These are phyloP conservation scores for Bacterosira constricta DNA, from an alignment of 108 stramenopile species.

Conservation along the genomic window DNA sequence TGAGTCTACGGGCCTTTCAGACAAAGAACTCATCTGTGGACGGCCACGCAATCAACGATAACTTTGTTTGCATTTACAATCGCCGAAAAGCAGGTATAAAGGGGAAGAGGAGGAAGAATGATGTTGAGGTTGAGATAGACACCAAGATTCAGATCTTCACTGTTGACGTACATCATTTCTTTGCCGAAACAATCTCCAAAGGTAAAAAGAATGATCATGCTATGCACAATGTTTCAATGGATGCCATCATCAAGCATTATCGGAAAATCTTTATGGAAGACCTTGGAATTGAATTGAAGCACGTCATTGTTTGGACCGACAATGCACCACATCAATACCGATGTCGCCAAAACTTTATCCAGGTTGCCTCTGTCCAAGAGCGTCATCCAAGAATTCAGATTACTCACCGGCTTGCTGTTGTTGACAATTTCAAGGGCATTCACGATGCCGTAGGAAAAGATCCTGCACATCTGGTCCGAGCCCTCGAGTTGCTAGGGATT, in stretches of 20 bases:
- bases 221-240: conserved; percentile 20
- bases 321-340: too few relatives aligned
- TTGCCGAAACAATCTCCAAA: too few relatives aligned
- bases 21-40: conserved; percentile 19
- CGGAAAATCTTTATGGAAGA: neutral
- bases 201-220: conserved; percentile 25
- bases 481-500: neutral
- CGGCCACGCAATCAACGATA: too few relatives aligned
- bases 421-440: too few relatives aligned
- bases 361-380: conserved; percentile 1
- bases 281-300: neutral
- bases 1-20: neutral
- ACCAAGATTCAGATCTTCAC: neutral
- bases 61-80: conserved; percentile 20
- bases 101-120: neutral
- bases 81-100: neutral
- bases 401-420: conserved; percentile 14
- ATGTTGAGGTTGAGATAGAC: neutral
- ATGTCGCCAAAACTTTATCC: conserved; percentile 14
- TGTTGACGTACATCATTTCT: too few relatives aligned
- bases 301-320: conserved; percentile 19
- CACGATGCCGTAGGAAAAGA: conserved; percentile 28
- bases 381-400: conserved; percentile 3
- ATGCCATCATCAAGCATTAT: neutral
- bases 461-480: too few relatives aligned